phyloP scores from a whole-genome alignment of 371 early-diverging fungal species.

The Apophysomyces ossiformis region DNA sequence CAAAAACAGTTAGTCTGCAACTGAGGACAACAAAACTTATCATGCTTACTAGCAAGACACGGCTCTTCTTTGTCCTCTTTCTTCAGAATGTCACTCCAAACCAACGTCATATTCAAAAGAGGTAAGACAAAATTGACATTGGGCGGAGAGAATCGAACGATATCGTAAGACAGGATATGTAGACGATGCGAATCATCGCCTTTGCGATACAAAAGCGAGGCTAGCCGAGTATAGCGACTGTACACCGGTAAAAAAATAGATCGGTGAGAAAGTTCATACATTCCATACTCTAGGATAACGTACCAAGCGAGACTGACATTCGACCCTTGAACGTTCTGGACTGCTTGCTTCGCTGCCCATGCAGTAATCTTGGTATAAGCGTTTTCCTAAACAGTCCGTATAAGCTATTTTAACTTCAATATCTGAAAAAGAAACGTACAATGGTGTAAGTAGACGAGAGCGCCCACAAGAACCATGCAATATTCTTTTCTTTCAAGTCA shows the following conservation, averaged over 20 bases:
- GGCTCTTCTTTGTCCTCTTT: not conserved
- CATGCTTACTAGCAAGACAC: too few relatives aligned
- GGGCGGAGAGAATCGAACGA: not conserved
- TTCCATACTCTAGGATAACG: not conserved
- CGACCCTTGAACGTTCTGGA: not conserved
- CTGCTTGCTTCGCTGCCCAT: slow-evolving; percentile 4
- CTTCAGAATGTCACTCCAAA: slow-evolving; percentile 4
- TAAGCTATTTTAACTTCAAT: not conserved
- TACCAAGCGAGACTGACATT: slow-evolving; percentile 15
- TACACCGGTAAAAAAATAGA: not conserved
- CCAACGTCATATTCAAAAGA: not conserved
- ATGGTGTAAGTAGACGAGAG: not conserved
- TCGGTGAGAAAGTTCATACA: too few relatives aligned
- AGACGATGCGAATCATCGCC: slow-evolving; percentile 7
- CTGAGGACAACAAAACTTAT: too few relatives aligned
- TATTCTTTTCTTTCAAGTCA: slow-evolving; percentile 11
- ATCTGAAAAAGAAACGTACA: not conserved
- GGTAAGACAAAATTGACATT: slow-evolving; percentile 1
- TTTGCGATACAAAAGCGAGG: not conserved
- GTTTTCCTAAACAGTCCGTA: not conserved
- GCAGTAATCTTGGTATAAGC: not conserved
- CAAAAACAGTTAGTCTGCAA: not conserved
- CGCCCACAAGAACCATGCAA: slow-evolving; percentile 12
- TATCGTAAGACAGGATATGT: not conserved
- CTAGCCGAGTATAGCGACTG: slow-evolving; percentile 13